phyloP scores from a whole-genome alignment of 805 yeast species.

The Soucietia sequanensis region DNA sequence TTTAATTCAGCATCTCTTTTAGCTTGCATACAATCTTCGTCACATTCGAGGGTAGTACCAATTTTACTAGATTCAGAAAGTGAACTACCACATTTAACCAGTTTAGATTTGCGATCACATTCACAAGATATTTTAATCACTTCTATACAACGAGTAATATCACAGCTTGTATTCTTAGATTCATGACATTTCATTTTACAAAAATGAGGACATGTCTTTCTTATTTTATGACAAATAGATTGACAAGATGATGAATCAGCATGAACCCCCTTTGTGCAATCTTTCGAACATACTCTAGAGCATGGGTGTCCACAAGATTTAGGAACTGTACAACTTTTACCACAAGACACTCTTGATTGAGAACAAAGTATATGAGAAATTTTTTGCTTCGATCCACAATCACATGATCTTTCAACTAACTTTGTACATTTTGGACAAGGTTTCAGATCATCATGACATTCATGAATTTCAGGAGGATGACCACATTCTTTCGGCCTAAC shows the following conservation, averaged over 20 bases:
- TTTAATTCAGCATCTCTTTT: constrained; percentile 62
- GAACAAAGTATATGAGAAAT: constrained; percentile 70
- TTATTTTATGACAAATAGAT: constrained; percentile 53
- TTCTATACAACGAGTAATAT: constrained; percentile 50
- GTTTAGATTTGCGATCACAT: constrained; percentile 57
- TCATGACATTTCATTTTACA: constrained; percentile 67
- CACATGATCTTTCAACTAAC: constrained; percentile 54
- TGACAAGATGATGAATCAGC: constrained; percentile 49
- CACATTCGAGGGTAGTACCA: constrained; percentile 54
- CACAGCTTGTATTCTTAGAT: constrained; percentile 47
- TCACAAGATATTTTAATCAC: constrained; percentile 52
- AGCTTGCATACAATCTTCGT: constrained; percentile 62
- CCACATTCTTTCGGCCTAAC: constrained; percentile 61
- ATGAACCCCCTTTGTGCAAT: constrained; percentile 64
- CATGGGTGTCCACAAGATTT: constrained; percentile 44
- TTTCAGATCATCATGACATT: constrained; percentile 66
- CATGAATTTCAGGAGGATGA: constrained; percentile 65
- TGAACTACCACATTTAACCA: constrained; percentile 59
- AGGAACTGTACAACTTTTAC: constrained; percentile 28
- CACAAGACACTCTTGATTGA: constrained; percentile 66
- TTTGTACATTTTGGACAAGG: constrained; percentile 77
- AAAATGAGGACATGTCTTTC: constrained; percentile 63
- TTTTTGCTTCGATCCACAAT: constrained; percentile 52
- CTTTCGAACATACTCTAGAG: constrained; percentile 57
- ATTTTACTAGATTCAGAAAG: constrained; percentile 26